Evolutionary conservation across 371 early-diverging fungal genomes (phyloP).

Genomic region (Mucor sp.): DNA sequence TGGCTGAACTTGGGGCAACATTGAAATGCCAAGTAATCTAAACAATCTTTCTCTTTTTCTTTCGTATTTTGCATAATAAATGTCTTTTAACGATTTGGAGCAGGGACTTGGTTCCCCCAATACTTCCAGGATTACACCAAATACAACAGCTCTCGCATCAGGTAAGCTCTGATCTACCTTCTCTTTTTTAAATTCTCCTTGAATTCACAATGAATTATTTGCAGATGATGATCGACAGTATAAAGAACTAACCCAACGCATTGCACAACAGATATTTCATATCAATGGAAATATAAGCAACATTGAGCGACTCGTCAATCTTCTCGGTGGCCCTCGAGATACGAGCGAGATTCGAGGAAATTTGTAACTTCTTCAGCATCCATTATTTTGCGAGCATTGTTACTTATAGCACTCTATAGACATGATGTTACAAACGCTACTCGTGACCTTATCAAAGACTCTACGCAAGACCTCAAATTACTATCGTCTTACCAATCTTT

Average conservation of each 20-base stretch:
- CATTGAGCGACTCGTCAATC: conserved; percentile 76
- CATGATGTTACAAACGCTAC: conserved; percentile 84
- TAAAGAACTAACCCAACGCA: conserved; percentile 51
- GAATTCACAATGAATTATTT: neutral
- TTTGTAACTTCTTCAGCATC: conserved; percentile 52
- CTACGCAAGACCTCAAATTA: conserved; percentile 73
- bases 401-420: conserved; percentile 34
- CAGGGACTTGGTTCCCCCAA: conserved; percentile 39
- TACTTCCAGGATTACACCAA: neutral
- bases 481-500: conserved; percentile 42
- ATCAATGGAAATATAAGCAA: conserved; percentile 79
- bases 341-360: conserved; percentile 73
- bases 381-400: neutral
- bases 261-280: conserved; percentile 76
- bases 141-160: neutral
- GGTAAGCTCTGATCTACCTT: neutral
- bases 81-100: conserved; percentile 64
- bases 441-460: conserved; percentile 75
- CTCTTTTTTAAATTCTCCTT: neutral
- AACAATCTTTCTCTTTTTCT: conserved; percentile 1
- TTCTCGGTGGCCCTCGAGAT: conserved; percentile 79
- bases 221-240: conserved; percentile 56
- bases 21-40: neutral
- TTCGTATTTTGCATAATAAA: conserved; percentile 14
- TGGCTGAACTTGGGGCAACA: neutral